Evolutionary conservation across 2,329 filamentous ascomycete genomes (phyloP).

Genomic region (Fusarium marasasianum): DNA sequence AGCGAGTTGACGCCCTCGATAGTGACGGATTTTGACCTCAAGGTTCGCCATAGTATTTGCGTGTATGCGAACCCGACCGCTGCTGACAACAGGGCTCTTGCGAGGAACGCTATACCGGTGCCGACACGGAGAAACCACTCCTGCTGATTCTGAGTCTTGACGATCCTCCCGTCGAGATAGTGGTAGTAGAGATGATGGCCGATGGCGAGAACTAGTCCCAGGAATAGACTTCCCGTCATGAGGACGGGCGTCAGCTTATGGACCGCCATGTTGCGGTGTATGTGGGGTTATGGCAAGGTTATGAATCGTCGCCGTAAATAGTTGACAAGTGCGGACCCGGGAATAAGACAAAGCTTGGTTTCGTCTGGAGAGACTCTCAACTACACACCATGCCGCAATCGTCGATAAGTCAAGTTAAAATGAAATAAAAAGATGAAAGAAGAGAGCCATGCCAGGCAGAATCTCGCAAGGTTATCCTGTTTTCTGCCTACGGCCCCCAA

Average conservation of each 20-base stretch:
- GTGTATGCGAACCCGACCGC: conserved; percentile 7
- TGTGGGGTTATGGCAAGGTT: not conserved
- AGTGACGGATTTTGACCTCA: not conserved
- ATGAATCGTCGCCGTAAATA: not conserved
- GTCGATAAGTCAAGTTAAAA: fast-evolving
- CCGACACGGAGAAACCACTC: conserved; percentile 24
- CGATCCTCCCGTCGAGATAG: not conserved
- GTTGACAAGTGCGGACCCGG: not conserved
- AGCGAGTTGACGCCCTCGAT: conserved; percentile 3
- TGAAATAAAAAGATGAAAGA: no score
- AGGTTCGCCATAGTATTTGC: conserved; percentile 4
- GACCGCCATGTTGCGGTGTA: not conserved
- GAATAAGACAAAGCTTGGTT: fast-evolving
- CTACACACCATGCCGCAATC: no score
- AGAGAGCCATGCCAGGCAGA: not conserved
- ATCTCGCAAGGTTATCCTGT: not conserved
- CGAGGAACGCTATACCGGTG: conserved; percentile 6
- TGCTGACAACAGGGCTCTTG: not conserved
- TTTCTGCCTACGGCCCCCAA: not conserved
- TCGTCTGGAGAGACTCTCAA: fast-evolving
- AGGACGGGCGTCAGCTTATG: not conserved
- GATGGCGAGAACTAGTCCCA: not conserved
- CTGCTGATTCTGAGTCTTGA: not conserved
- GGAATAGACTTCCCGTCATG: not conserved
- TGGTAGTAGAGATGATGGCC: conserved; percentile 16